A percentile compares a stretch with the other conserved stretches of the same genome.
These are phyloP conservation scores for Chrysopogon serrulatus DNA, from an alignment of 176 grass and related monocot genomes.

Conservation along the genomic window DNA sequence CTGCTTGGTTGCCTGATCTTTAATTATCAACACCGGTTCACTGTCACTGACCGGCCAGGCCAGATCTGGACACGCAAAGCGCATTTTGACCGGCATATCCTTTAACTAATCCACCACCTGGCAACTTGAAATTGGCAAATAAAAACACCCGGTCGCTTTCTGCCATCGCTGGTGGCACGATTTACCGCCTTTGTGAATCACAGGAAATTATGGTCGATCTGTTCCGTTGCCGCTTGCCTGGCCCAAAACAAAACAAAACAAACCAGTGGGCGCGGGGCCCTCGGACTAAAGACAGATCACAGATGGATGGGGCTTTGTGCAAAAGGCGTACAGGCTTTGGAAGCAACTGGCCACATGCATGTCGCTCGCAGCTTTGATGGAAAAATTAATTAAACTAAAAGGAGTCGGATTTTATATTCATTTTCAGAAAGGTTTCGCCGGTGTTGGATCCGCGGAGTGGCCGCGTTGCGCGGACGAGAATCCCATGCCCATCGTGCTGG, in stretches of 20 bases:
- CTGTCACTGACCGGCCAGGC: neutral
- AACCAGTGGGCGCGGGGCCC: neutral
- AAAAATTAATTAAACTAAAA: no score
- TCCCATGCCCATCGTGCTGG: neutral
- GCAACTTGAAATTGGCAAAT: no score
- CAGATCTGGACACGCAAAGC: neutral
- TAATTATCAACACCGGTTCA: neutral
- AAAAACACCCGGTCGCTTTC: neutral
- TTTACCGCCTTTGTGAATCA: neutral
- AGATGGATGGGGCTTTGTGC: no score
- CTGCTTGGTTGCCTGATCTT: no score
- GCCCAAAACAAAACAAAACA: neutral
- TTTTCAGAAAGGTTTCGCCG: neutral
- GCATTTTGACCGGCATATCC: neutral
- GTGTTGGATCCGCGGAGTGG: slow-evolving; percentile 10
- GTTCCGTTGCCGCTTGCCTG: neutral
- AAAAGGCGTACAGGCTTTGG: slow-evolving; percentile 12
- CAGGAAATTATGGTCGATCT: neutral
- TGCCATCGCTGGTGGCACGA: neutral
- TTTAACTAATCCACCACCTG: neutral
- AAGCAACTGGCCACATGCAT: neutral
- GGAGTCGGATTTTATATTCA: neutral
- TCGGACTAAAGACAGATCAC: no score
- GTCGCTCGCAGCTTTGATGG: neutral
- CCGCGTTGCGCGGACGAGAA: neutral